Evolutionary conservation across 2,329 filamentous ascomycete species (phyloP), one percentile per base, ranked within the genome.

Genomic region (Bipolaris sorokiniana): DNA sequence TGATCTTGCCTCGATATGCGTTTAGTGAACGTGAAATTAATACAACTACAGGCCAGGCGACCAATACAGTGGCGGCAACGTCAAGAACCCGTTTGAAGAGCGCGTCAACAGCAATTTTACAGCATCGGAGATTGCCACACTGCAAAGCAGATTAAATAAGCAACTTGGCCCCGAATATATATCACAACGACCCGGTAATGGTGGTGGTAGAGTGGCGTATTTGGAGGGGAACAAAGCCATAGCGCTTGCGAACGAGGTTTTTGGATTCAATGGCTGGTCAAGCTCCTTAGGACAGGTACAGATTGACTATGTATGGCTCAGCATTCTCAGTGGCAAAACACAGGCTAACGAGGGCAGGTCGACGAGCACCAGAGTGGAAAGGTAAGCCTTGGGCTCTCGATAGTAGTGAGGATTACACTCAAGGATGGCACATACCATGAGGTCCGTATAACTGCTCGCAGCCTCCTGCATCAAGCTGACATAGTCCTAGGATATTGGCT

Each of bases 231-330:
- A 98, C 73, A 99, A 99, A 80, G 93, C 90, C 72, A 99, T 99
- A 75, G 90, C 91, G 56, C 88, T 97, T 50, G 93, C 93, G 51
- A 97, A 97, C 70, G 91, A 97, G 75, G 88, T 97, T 1, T 97
- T 97, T 79, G 93, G 93, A 9, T 97, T 97, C 81, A 97, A 97
- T 78, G 93, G 93, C 68, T 99, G 95, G 95, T 97, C 91, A 9
- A 96, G 91, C 54, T 90, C 90, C n/a, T 95, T 99, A 58, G 91
- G 94, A 72, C 92, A 96, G 72, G 90, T 97, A 36, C 90, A 96
- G 73, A 90, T 98, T 58, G 95, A 99, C 77, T 98, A 96, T 77
- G 91, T 87, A 72, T 62, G 81, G 76, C 37, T 15, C n/a, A 20
- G 4, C 9, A 18, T 20, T 6, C 34, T 7, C 34, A 16, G 3